Evolutionary conservation across 2,329 filamentous ascomycete species (phyloP).

Genomic region (Pseudogymnoascus sp.): DNA sequence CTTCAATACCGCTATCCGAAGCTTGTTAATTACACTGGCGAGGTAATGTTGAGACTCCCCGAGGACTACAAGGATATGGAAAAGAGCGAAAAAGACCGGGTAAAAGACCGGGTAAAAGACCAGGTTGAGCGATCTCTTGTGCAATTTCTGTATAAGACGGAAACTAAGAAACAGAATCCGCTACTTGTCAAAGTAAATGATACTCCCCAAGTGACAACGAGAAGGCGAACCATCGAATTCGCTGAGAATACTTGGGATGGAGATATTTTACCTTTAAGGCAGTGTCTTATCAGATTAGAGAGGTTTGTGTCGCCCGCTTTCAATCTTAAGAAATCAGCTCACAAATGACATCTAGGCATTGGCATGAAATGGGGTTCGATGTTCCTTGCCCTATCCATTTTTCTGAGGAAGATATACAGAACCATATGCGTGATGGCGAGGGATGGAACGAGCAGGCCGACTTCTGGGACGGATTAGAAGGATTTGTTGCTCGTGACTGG

Average conservation of each 20-base stretch:
- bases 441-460: constrained; percentile 28
- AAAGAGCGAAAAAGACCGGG: constrained; percentile 21
- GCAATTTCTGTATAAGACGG: constrained; percentile 25
- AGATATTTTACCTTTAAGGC: constrained; percentile 27
- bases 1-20: constrained; percentile 23
- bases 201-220: constrained; percentile 21
- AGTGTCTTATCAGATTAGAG: constrained; percentile 27
- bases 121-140: constrained; percentile 22
- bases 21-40: constrained; percentile 26
- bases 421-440: constrained; percentile 21
- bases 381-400: constrained; percentile 26
- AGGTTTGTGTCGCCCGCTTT: constrained; percentile 22
- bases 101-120: constrained; percentile 18
- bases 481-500: constrained; percentile 31
- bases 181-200: constrained; percentile 23
- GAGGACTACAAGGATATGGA: constrained; percentile 21
- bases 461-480: constrained; percentile 31
- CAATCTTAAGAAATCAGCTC: constrained; percentile 13
- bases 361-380: constrained; percentile 25
- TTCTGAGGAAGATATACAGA: constrained; percentile 17
- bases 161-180: constrained; percentile 25
- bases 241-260: constrained; percentile 27
- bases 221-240: constrained; percentile 26
- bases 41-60: constrained; percentile 25
- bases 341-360: constrained; percentile 21